These are phyloP conservation scores for Colletotrichum sidae DNA, from an alignment of 2,329 filamentous ascomycete species.

Conservation along the genomic window DNA sequence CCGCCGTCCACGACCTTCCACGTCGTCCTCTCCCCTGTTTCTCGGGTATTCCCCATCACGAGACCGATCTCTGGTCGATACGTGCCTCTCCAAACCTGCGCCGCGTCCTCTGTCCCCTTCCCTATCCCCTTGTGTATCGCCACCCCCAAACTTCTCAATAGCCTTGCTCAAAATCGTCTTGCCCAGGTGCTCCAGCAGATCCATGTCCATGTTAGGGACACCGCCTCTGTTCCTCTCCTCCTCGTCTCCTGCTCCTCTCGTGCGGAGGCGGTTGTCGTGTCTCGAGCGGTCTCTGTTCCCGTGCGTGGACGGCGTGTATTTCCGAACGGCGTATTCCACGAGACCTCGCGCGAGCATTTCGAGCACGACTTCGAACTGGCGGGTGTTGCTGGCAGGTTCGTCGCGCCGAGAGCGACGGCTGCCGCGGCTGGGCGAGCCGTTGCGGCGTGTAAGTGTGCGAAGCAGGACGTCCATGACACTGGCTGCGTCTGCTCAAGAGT, in stretches of 20 bases:
- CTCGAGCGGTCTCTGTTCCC: conserved; percentile 2
- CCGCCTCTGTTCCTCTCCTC: conserved; percentile 16
- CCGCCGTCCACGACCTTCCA: not conserved
- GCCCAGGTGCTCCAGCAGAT: conserved; percentile 32
- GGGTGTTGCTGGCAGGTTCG: not conserved
- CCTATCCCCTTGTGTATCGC: not conserved
- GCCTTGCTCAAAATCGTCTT: conserved; percentile 30
- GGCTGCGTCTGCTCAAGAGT: not conserved
- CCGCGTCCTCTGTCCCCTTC: not conserved
- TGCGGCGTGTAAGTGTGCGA: conserved; percentile 24
- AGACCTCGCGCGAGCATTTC: conserved; percentile 29
- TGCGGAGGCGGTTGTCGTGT: conserved; percentile 4
- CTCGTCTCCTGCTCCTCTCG: conserved; percentile 2
- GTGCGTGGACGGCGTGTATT: conserved; percentile 23
- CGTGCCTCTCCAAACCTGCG: not conserved
- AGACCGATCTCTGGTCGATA: conserved; percentile 6
- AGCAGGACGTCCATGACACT: conserved; percentile 25
- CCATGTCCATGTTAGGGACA: conserved; percentile 30
- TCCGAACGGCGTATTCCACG: conserved; percentile 30
- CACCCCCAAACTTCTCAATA: conserved; percentile 21
- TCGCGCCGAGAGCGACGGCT: conserved; percentile 18
- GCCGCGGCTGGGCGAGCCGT: conserved; percentile 16
- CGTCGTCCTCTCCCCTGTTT: not conserved
- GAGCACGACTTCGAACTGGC: conserved; percentile 28
- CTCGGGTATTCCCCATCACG: not conserved